phyloP scores from a whole-genome alignment of 2,329 filamentous ascomycete species.

The Cladophialophora chaetospira region DNA sequence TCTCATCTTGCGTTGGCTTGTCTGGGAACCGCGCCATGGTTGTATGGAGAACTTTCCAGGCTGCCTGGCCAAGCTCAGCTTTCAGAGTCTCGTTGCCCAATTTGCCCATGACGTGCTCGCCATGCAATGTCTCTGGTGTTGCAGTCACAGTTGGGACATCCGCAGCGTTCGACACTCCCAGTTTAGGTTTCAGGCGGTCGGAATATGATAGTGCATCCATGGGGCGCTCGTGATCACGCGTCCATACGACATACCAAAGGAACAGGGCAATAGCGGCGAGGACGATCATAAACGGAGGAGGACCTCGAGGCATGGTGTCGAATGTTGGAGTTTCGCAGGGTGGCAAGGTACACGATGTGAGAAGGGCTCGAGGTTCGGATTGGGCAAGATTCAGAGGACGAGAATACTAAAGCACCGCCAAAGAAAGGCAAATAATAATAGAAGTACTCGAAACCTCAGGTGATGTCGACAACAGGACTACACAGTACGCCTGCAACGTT shows the following conservation, averaged over 20 bases:
- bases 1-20: conserved; percentile 62
- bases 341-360: not conserved
- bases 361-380: not conserved
- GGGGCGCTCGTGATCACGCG: conserved; percentile 25
- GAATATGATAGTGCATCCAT: conserved; percentile 19
- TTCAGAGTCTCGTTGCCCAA: conserved; percentile 54
- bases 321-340: not conserved
- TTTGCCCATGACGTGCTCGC: conserved; percentile 49
- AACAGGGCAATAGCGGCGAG: conserved; percentile 34
- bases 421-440: no score
- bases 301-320: conserved; percentile 32
- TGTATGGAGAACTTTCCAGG: conserved; percentile 68
- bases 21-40: conserved; percentile 68
- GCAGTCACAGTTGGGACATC: conserved; percentile 14
- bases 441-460: not conserved
- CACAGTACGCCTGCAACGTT: no score
- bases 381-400: not conserved
- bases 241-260: conserved; percentile 34
- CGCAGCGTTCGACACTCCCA: conserved; percentile 6
- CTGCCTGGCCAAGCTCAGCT: conserved; percentile 65
- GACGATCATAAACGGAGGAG: conserved; percentile 32
- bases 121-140: conserved; percentile 41
- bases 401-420: no score
- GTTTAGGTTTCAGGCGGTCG: conserved; percentile 22
- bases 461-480: not conserved